phyloP scores from a whole-genome alignment of 331 rosid species.

The Acacia concinna region DNA sequence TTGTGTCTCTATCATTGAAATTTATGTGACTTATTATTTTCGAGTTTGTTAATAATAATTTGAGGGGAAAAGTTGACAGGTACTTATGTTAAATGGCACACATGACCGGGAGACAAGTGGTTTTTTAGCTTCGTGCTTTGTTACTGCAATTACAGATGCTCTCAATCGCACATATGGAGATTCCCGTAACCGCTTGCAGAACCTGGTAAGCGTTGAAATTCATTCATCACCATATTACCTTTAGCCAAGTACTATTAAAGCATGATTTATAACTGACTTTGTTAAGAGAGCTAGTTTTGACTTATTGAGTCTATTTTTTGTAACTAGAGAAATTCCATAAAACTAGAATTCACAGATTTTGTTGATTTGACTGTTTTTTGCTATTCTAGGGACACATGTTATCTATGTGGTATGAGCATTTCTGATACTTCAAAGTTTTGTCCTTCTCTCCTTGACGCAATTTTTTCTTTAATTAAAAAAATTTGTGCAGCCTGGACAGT shows the following conservation, averaged over 20 bases:
- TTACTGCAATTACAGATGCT: constrained; percentile 83
- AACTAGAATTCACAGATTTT: background rate
- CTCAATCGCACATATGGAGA: constrained; percentile 85
- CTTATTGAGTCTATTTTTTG: background rate
- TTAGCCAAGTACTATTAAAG: constrained; percentile 20
- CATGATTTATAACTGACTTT: background rate
- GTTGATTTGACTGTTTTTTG: background rate
- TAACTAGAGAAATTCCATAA: background rate
- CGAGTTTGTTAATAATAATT: constrained; percentile 22
- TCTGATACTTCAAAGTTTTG: background rate
- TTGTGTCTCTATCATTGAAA: constrained; percentile 13
- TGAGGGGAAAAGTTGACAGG: constrained; percentile 41
- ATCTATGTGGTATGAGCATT: constrained; percentile 20
- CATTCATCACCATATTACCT: constrained; percentile 17
- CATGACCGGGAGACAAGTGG: constrained; percentile 81
- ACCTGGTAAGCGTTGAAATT: constrained; percentile 51
- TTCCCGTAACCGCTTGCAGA: constrained; percentile 56
- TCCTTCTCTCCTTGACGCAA: background rate
- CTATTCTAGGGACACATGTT: background rate
- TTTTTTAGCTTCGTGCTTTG: constrained; percentile 78
- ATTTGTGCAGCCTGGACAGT: constrained; percentile 63
- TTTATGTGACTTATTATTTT: constrained; percentile 8
- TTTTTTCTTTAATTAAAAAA: constrained; percentile 1
- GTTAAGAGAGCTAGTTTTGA: background rate
- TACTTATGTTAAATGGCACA: constrained; percentile 75